Conservation (phyloP, 2,329 filamentous ascomycete genomes). For the Hymenoscyphus albidus region DNA sequence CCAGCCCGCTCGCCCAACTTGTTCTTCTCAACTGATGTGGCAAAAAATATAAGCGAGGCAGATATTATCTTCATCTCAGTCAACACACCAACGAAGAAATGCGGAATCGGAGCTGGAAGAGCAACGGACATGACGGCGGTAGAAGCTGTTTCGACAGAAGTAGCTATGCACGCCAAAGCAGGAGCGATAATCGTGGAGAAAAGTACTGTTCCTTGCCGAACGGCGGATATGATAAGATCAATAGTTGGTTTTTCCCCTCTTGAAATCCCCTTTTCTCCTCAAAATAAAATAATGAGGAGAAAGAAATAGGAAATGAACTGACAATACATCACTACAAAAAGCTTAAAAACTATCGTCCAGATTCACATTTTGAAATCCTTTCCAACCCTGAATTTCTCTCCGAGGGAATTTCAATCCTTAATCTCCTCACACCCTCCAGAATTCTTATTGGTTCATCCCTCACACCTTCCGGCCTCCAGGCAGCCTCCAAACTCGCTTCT, state of each 20-base stretch:
- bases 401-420: conserved; percentile 69
- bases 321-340: conserved; percentile 31
- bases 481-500: conserved; percentile 58
- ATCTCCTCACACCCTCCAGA: conserved; percentile 67
- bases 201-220: conserved; percentile 73
- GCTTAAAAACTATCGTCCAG: conserved; percentile 57
- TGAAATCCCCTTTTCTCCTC: neutral
- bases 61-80: conserved; percentile 74
- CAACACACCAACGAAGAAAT: conserved; percentile 74
- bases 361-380: conserved; percentile 67
- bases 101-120: conserved; percentile 64
- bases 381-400: conserved; percentile 81
- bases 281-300: neutral
- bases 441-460: conserved; percentile 69
- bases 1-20: conserved; percentile 58
- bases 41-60: conserved; percentile 58
- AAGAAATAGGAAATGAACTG: conserved; percentile 18
- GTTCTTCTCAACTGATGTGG: conserved; percentile 68
- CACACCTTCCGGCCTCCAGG: conserved; percentile 55
- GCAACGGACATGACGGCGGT: conserved; percentile 71
- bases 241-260: conserved; percentile 48
- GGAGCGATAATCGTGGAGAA: conserved; percentile 78
- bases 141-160: conserved; percentile 63
- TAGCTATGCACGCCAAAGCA: conserved; percentile 61
- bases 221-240: conserved; percentile 64